A percentile compares a stretch with the other conserved stretches of the same genome.
Evolutionary conservation across 2,329 filamentous ascomycete genomes (phyloP).

Genomic region (Neoarthrinium moseri): DNA sequence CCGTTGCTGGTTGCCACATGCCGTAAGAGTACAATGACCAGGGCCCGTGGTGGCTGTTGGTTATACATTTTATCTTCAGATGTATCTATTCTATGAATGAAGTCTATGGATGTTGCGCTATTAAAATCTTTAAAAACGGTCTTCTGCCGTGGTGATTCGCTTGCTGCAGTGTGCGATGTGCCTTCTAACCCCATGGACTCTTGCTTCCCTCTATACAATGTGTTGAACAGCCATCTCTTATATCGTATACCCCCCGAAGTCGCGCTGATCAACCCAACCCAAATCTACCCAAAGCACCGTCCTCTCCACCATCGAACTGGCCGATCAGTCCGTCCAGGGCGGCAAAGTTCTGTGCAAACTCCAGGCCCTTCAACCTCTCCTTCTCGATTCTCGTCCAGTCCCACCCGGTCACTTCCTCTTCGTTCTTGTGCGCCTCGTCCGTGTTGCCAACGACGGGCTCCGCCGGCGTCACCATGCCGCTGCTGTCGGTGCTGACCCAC

Average conservation of each 20-base stretch:
- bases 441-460: conserved; percentile 33
- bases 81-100: neutral
- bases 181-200: no score
- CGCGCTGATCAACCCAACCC: conserved; percentile 40
- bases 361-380: conserved; percentile 53
- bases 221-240: no score
- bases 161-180: no score
- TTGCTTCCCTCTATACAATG: no score
- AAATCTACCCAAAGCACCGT: conserved; percentile 51
- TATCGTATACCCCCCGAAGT: no score
- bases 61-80: neutral
- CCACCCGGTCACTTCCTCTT: conserved; percentile 42
- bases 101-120: no score
- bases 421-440: conserved; percentile 33
- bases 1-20: no score
- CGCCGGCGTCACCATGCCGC: conserved; percentile 17
- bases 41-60: neutral
- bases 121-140: no score
- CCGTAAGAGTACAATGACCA: no score
- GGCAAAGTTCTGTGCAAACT: conserved; percentile 54
- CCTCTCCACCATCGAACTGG: conserved; percentile 52
- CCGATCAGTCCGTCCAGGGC: conserved; percentile 52
- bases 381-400: conserved; percentile 59
- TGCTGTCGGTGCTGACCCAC: conserved; percentile 47
- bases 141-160: no score